Percentiles rank a stretch among this genome's conserved stretches.
Conservation (phyloP, 768 basidiomycete genomes). For the Podaxis sp. region DNA sequence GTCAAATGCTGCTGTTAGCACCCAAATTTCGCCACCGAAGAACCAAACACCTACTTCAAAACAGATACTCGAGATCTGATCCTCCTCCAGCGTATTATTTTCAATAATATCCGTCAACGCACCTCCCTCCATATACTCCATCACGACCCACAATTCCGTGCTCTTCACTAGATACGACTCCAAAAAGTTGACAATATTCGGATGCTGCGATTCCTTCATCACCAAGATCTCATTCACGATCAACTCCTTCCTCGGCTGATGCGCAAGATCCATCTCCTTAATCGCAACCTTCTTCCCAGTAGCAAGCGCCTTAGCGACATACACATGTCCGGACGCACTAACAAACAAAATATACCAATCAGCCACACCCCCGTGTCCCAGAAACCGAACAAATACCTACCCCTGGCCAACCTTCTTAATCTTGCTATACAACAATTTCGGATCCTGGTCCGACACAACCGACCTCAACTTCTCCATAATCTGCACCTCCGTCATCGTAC, state of each 20-base stretch:
- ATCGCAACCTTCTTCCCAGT: constrained; percentile 91
- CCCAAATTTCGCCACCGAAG: background rate
- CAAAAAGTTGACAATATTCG: constrained; percentile 95
- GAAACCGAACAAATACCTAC: constrained; percentile 46
- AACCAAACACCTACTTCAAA: constrained; percentile 64
- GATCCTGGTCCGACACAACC: constrained; percentile 86
- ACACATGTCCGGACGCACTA: constrained; percentile 97
- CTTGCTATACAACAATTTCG: constrained; percentile 88
- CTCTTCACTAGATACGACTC: constrained; percentile 87
- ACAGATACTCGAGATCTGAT: constrained; percentile 90
- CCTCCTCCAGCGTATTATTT: constrained; percentile 92
- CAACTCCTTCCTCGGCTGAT: constrained; percentile 94
- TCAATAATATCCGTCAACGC: constrained; percentile 98
- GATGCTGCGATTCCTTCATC: constrained; percentile 98
- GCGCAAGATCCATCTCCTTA: constrained; percentile 96
- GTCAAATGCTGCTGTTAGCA: background rate
- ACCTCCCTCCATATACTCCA: constrained; percentile 99
- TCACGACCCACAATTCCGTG: constrained; percentile 94
- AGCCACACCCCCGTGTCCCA: constrained; percentile 14
- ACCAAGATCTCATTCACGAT: constrained; percentile 98
- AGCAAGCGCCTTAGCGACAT: constrained; percentile 88
- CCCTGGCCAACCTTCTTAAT: constrained; percentile 99
- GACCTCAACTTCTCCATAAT: constrained; percentile 96
- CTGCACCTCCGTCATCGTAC: constrained; percentile 95
- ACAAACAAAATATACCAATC: constrained; percentile 15